Evolutionary conservation across 164 flowering plant genomes (phyloP).

Genomic region (Pachysandra terminalis): DNA sequence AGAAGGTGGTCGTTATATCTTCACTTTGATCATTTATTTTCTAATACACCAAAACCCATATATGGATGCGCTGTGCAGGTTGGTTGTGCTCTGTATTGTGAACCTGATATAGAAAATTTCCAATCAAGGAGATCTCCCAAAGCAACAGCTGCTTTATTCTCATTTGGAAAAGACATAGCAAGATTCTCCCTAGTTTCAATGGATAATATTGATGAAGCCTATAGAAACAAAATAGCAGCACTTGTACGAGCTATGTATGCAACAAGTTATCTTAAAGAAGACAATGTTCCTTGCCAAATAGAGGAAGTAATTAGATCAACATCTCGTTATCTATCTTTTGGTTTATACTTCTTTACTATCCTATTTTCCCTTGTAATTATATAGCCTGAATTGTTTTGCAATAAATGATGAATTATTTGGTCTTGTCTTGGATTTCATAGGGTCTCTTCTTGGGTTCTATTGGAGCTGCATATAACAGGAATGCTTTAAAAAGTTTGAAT

Average conservation of each 20-base stretch:
- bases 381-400: no score
- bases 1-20: no score
- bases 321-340: neutral
- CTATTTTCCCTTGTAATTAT: neutral
- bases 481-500: constrained; percentile 49
- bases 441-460: constrained; percentile 85
- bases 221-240: constrained; percentile 28
- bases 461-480: constrained; percentile 70
- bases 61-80: neutral
- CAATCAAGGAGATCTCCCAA: no score
- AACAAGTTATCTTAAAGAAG: constrained; percentile 34
- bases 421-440: constrained; percentile 25
- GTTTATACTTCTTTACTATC: neutral
- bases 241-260: constrained; percentile 33
- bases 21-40: no score
- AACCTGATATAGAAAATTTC: neutral
- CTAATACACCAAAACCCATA: neutral
- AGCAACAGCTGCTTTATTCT: neutral
- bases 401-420: no score
- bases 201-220: constrained; percentile 30
- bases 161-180: neutral
- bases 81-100: neutral
- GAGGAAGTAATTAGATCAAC: constrained; percentile 53
- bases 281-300: constrained; percentile 54
- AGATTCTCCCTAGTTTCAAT: constrained; percentile 20